These are phyloP conservation scores for Ministeria vibrans DNA, from an alignment of 78 protist species.

Conservation along the genomic window DNA sequence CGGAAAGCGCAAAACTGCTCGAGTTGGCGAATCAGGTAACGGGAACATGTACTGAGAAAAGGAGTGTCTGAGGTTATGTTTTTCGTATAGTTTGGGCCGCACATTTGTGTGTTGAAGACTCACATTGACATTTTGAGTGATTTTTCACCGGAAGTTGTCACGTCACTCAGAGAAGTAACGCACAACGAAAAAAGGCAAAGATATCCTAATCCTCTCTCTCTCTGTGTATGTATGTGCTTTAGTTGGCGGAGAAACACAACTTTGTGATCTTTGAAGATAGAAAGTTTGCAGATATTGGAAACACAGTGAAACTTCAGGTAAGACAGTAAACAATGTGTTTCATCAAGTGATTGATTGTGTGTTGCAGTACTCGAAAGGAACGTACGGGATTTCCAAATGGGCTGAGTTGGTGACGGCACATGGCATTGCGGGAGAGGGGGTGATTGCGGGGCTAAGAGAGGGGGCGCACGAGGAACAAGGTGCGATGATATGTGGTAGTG, in stretches of 20 bases:
- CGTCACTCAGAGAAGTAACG: neutral
- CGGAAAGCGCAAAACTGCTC: slow-evolving; percentile 36
- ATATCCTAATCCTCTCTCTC: neutral
- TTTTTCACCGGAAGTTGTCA: slow-evolving; percentile 35
- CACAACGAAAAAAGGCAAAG: neutral
- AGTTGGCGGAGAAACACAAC: slow-evolving; percentile 41
- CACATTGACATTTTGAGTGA: slow-evolving; percentile 83
- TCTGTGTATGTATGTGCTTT: neutral
- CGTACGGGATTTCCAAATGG: slow-evolving; percentile 63
- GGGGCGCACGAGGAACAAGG: too few relatives aligned
- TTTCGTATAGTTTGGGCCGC: slow-evolving; percentile 50
- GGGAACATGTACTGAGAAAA: neutral
- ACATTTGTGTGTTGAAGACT: slow-evolving; percentile 77
- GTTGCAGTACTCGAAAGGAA: slow-evolving; percentile 72
- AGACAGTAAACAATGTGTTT: slow-evolving; percentile 17
- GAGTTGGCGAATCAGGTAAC: slow-evolving; percentile 30
- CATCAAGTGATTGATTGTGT: too few relatives aligned
- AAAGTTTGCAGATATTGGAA: slow-evolving; percentile 91
- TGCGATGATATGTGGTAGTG: too few relatives aligned
- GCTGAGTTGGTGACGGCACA: slow-evolving; percentile 53
- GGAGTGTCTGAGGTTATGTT: slow-evolving; percentile 3
- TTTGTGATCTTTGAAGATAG: slow-evolving; percentile 86
- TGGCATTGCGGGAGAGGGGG: too few relatives aligned
- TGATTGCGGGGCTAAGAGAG: too few relatives aligned
- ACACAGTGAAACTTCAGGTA: slow-evolving; percentile 49